A percentile compares a stretch with the other conserved stretches of the same genome.
These are phyloP conservation scores for Chlamydomonas incerta DNA, from an alignment of 139 green algal genomes.

Conservation along the genomic window DNA sequence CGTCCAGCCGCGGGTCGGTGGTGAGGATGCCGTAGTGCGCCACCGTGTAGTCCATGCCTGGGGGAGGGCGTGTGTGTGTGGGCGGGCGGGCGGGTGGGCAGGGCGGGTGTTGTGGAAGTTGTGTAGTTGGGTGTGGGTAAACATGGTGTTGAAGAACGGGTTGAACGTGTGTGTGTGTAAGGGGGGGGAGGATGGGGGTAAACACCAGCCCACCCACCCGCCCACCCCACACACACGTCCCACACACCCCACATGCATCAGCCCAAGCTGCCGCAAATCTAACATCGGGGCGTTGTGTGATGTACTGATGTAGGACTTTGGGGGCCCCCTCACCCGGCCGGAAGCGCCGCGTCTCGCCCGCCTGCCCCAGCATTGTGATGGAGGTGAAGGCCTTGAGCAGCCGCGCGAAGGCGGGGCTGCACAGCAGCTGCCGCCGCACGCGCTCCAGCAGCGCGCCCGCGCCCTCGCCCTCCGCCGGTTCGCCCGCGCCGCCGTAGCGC, in stretches of 20 bases:
- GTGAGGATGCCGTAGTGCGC: constrained; percentile 82
- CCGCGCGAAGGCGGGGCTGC: constrained; percentile 67
- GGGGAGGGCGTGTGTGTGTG: background rate
- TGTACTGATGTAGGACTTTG: too few species aligned
- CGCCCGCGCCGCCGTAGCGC: constrained; percentile 44
- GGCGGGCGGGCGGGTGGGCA: background rate
- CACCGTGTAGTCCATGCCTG: constrained; percentile 89
- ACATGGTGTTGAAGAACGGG: too few species aligned
- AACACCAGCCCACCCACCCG: too few species aligned
- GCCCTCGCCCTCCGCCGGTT: background rate
- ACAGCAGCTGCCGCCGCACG: constrained; percentile 63
- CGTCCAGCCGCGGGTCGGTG: constrained; percentile 74
- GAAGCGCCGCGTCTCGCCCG: constrained; percentile 80
- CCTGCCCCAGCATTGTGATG: constrained; percentile 59
- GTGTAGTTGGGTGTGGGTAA: background rate
- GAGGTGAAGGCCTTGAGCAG: constrained; percentile 74
- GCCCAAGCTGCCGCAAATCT: too few species aligned
- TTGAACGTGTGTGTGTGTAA: background rate
- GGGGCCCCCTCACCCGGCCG: constrained; percentile 63
- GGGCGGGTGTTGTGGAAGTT: background rate
- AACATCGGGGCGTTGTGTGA: too few species aligned
- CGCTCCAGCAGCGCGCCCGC: constrained; percentile 24
- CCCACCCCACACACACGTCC: too few species aligned
- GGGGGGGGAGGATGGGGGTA: background rate
- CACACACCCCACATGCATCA: too few species aligned